These are phyloP conservation scores for Ascochyta rabiei DNA, from an alignment of 2,329 filamentous ascomycete species.

Conservation along the genomic window DNA sequence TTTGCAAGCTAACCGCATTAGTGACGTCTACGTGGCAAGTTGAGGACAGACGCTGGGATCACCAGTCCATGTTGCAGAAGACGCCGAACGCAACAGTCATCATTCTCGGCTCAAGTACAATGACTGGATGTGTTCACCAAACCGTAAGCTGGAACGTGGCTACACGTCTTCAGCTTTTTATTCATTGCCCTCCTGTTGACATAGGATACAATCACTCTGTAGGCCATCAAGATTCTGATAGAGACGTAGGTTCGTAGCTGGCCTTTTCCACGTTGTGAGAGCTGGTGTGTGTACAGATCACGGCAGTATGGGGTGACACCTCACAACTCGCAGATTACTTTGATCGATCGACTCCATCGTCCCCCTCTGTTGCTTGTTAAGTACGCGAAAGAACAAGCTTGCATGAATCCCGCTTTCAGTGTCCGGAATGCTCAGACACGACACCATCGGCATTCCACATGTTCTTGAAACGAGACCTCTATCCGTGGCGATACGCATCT, in stretches of 20 bases:
- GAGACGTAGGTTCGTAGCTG: too few species aligned
- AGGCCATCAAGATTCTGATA: too few species aligned
- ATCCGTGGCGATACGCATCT: background rate
- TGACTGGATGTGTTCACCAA: too few species aligned
- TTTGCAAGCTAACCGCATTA: slow-evolving; percentile 11
- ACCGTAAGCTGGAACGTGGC: too few species aligned
- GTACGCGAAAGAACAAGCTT: background rate
- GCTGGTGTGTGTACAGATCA: background rate
- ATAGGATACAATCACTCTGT: too few species aligned
- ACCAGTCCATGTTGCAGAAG: too few species aligned
- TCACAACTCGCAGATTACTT: background rate
- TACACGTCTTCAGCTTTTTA: too few species aligned
- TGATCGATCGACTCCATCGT: background rate
- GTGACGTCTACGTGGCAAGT: slow-evolving; percentile 9
- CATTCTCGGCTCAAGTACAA: too few species aligned
- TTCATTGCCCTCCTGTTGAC: too few species aligned
- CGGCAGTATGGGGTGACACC: background rate
- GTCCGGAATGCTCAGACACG: background rate
- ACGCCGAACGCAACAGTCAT: too few species aligned
- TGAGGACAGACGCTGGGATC: too few species aligned
- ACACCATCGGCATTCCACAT: background rate
- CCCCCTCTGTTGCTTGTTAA: background rate
- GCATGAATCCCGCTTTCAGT: background rate
- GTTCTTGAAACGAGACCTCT: background rate
- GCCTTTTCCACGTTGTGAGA: too few species aligned